Evolutionary conservation across 345 rosid species (phyloP).

Genomic region (Physaria fendleri): DNA sequence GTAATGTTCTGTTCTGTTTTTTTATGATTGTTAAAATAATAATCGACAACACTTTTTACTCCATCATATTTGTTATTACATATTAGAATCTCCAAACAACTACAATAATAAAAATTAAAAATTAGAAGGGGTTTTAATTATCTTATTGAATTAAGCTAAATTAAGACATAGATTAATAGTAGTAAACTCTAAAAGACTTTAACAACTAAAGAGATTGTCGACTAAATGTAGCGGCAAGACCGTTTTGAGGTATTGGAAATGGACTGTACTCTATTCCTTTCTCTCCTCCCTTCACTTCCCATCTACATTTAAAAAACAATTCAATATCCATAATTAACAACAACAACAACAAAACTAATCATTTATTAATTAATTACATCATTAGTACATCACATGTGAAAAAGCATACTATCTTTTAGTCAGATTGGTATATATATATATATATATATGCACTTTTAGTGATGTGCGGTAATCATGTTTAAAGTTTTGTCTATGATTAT

Average conservation of each 20-base stretch:
- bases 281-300: constrained; percentile 59
- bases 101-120: neutral
- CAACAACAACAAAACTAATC: neutral
- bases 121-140: neutral
- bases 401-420: neutral
- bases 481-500: constrained; percentile 3
- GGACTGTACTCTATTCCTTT: constrained; percentile 75
- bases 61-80: constrained; percentile 8
- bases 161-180: constrained; percentile 2
- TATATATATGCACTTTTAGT: neutral
- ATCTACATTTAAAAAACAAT: constrained; percentile 47
- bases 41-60: constrained; percentile 21
- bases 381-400: constrained; percentile 8
- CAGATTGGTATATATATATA: no score
- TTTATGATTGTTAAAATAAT: no score
- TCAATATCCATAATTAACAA: neutral
- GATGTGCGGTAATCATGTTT: neutral
- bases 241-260: constrained; percentile 74
- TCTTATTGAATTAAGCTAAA: neutral
- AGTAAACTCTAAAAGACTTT: neutral
- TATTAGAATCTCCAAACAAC: neutral
- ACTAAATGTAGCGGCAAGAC: constrained; percentile 71
- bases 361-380: neutral
- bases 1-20: no score
- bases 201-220: constrained; percentile 26